These are phyloP conservation scores for Apodospora peruviana DNA, from an alignment of 495 filamentous ascomycete genomes.

Conservation along the genomic window DNA sequence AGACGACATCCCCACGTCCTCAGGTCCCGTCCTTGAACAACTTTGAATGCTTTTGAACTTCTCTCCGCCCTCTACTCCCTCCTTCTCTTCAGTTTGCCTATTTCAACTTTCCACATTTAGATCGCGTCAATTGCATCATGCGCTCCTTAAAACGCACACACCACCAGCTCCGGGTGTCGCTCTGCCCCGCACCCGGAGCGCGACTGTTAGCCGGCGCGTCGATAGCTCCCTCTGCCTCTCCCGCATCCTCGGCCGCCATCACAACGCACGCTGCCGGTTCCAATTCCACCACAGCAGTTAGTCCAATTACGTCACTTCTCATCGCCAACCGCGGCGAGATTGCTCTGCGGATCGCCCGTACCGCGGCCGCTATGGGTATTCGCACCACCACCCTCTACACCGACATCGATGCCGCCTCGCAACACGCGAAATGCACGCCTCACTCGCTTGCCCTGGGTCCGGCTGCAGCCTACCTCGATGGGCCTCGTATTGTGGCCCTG, in stretches of 20 bases:
- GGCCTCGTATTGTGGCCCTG: slow-evolving; percentile 80
- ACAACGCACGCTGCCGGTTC: slow-evolving; percentile 22
- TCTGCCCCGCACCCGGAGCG: slow-evolving; percentile 5
- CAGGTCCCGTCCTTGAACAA: too few species aligned
- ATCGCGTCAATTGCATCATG: slow-evolving; percentile 23
- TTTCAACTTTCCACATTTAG: too few species aligned
- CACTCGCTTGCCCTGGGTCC: slow-evolving; percentile 77
- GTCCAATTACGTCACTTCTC: slow-evolving; percentile 73
- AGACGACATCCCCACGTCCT: too few species aligned
- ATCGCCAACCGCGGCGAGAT: slow-evolving; percentile 98
- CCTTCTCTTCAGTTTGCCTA: too few species aligned
- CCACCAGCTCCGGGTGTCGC: slow-evolving; percentile 18
- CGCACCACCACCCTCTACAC: slow-evolving; percentile 93
- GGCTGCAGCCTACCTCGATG: slow-evolving; percentile 83
- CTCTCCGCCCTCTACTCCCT: too few species aligned
- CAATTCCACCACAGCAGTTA: slow-evolving; percentile 22
- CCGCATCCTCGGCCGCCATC: slow-evolving; percentile 7
- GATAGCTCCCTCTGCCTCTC: too few species aligned
- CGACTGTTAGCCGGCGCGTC: slow-evolving; percentile 3
- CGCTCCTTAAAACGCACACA: slow-evolving; percentile 29
- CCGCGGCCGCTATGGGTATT: slow-evolving; percentile 82
- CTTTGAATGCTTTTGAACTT: too few species aligned
- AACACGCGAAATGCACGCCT: slow-evolving; percentile 82
- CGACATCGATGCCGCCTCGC: slow-evolving; percentile 77
- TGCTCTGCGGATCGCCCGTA: slow-evolving; percentile 84